Base-by-base conservation (phyloP, 2,329 filamentous ascomycete species). In the Aspergillus jensenii region DNA sequence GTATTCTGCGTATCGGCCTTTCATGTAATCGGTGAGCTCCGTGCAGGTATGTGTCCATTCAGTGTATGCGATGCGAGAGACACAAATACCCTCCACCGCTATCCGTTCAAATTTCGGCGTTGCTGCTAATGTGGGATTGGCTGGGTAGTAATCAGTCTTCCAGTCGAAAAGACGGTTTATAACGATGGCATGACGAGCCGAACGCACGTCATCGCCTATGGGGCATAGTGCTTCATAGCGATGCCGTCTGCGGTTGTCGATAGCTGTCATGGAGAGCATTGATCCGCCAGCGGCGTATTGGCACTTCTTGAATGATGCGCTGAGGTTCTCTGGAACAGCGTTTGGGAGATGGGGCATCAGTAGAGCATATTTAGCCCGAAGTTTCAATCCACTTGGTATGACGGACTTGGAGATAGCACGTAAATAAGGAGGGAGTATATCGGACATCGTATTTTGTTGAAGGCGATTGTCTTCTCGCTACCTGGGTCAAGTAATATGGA, bases 141-240 rank as follows among this genome's bases (percentile, higher is more conserved):
- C 19, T 4, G 48, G 27, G 23, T 59, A 40, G 41, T 54, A 54
- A 35, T 66, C 55, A 19, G 49, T 43, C 8, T 49, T 52, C 71
- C 71, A 74, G 25, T 47, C 25, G 31, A 65, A 46, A 15, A 75
- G 66, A n/a, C 63, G 66, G 2, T 61, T 33, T 45, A 75, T 60
- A 27, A 71, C 68, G 6, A 17, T 39, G 35, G 31, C 21, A 27
- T 72, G 70, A 5, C 60, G 46, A 9, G 58, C 23, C 23, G 52
- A 59, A 19, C 40, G 23, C 2, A 21, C 3, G 5, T 23, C n/a
- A 4, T 61, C 15, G 6, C 25, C 41, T 1, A n/a, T 14, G 4
- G 68, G 64, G 33, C 72, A 74, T 47, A 74, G 60, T 12, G 61
- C 60, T 44, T 62, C 62, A 59, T 65, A 69, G 27, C 69, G 67